Conservation (phyloP, 2,329 filamentous ascomycete species). For the Xylariaceae sp. region DNA sequence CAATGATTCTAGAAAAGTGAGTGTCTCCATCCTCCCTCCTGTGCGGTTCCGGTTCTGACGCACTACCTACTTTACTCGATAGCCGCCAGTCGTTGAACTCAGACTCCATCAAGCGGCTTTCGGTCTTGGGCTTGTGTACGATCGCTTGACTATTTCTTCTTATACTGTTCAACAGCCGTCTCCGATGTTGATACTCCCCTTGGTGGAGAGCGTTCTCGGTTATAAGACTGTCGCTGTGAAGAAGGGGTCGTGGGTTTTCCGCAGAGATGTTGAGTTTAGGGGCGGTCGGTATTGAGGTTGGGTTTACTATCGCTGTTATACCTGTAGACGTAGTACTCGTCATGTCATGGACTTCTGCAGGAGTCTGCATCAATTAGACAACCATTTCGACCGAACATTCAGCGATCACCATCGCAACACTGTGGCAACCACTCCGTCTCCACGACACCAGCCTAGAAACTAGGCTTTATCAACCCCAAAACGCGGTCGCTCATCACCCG, state of each 20-base stretch:
- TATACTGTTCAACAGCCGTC: conserved; percentile 35
- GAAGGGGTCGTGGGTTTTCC: conserved; percentile 26
- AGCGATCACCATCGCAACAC: too few species aligned
- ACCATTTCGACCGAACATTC: too few species aligned
- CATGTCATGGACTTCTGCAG: too few species aligned
- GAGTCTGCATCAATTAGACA: too few species aligned
- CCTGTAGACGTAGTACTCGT: too few species aligned
- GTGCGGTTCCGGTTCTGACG: background rate
- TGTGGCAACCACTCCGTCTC: too few species aligned
- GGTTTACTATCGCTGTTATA: too few species aligned
- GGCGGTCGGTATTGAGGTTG: too few species aligned
- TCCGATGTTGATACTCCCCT: conserved; percentile 40
- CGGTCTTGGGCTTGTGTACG: conserved; percentile 40
- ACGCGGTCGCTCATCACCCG: too few species aligned
- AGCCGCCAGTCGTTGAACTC: conserved; percentile 42
- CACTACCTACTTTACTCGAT: background rate
- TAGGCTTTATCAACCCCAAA: too few species aligned
- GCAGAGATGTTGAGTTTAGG: conserved; percentile 30
- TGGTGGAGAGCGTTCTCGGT: conserved; percentile 46
- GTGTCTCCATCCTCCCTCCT: background rate
- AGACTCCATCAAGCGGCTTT: conserved; percentile 42
- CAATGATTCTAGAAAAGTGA: conserved; percentile 25
- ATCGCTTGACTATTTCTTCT: conserved; percentile 38
- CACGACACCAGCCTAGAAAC: too few species aligned
- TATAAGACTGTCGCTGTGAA: conserved; percentile 34